These are phyloP conservation scores for Xylaria nigripes DNA, from an alignment of 495 filamentous ascomycete genomes.

Conservation along the genomic window DNA sequence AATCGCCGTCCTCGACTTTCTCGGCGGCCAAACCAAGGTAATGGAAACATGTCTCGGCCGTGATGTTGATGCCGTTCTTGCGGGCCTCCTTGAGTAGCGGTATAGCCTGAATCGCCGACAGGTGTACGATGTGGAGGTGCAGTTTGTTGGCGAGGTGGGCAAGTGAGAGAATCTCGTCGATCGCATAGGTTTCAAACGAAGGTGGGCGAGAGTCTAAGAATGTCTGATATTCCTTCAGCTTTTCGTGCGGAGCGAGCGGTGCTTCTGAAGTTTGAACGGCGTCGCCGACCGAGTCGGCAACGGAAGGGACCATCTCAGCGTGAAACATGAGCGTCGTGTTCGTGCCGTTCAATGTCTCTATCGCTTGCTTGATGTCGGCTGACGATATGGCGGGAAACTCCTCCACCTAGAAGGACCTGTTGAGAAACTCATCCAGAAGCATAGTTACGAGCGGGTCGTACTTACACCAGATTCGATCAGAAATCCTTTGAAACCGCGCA, in stretches of 20 bases:
- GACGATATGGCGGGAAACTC: constrained; percentile 89
- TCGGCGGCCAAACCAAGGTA: constrained; percentile 90
- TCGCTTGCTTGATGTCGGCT: constrained; percentile 66
- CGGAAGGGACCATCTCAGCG: constrained; percentile 93
- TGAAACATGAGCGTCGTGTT: constrained; percentile 96
- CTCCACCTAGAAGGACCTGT: constrained; percentile 57
- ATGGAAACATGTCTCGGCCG: constrained; percentile 97
- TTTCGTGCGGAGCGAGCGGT: constrained; percentile 65
- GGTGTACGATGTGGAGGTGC: constrained; percentile 87
- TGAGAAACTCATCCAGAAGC: not conserved
- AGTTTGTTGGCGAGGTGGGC: constrained; percentile 75
- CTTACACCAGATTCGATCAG: constrained; percentile 92
- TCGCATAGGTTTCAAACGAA: constrained; percentile 84
- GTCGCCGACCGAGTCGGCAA: constrained; percentile 72
- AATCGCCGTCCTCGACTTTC: constrained; percentile 79
- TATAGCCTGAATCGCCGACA: constrained; percentile 88
- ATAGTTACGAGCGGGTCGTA: constrained; percentile 9
- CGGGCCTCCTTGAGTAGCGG: constrained; percentile 77
- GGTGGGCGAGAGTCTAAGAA: constrained; percentile 89
- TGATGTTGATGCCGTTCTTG: constrained; percentile 74
- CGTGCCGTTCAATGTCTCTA: constrained; percentile 64
- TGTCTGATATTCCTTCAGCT: constrained; percentile 73
- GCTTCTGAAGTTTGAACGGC: constrained; percentile 63
- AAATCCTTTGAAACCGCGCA: constrained; percentile 96
- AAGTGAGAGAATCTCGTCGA: constrained; percentile 75